Evolutionary conservation across 768 basidiomycete genomes (phyloP).

Genomic region (Daedalea quercina): DNA sequence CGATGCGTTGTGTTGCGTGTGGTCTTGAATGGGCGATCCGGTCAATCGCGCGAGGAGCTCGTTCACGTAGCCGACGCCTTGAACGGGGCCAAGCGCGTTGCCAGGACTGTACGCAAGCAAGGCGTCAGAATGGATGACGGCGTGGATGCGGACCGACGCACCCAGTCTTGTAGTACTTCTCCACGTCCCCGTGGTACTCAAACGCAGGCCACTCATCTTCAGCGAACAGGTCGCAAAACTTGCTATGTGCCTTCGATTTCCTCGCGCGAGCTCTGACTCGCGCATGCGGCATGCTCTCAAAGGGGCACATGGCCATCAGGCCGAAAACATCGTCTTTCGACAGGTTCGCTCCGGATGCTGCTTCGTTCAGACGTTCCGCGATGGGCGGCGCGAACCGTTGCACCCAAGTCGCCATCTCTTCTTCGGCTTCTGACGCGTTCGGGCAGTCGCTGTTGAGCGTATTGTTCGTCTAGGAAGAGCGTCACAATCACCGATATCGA

Average conservation of each 20-base stretch:
- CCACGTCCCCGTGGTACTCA: constrained; percentile 67
- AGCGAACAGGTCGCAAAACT: constrained; percentile 69
- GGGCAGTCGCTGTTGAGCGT: constrained; percentile 70
- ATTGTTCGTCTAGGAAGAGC: constrained; percentile 36
- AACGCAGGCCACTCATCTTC: constrained; percentile 55
- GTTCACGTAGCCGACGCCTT: constrained; percentile 84
- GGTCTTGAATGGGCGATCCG: constrained; percentile 49
- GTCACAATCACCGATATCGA: neutral
- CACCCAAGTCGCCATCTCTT: constrained; percentile 48
- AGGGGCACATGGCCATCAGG: constrained; percentile 73
- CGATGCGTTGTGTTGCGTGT: constrained; percentile 73
- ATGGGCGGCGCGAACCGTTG: constrained; percentile 48
- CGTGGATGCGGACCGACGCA: constrained; percentile 23
- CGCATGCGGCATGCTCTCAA: constrained; percentile 60
- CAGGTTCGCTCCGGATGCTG: constrained; percentile 58
- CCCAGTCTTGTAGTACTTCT: constrained; percentile 78
- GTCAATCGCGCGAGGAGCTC: constrained; percentile 81
- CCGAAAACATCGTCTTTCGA: constrained; percentile 44
- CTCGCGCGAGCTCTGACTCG: constrained; percentile 5
- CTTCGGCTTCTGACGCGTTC: constrained; percentile 32
- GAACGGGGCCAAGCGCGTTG: constrained; percentile 60
- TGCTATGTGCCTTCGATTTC: constrained; percentile 34
- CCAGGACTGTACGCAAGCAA: constrained; percentile 47
- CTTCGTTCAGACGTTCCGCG: constrained; percentile 49
- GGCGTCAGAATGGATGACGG: neutral